Conservation (phyloP, 192 early-diverging fungal genomes). For the Umbelopsis sp. region DNA sequence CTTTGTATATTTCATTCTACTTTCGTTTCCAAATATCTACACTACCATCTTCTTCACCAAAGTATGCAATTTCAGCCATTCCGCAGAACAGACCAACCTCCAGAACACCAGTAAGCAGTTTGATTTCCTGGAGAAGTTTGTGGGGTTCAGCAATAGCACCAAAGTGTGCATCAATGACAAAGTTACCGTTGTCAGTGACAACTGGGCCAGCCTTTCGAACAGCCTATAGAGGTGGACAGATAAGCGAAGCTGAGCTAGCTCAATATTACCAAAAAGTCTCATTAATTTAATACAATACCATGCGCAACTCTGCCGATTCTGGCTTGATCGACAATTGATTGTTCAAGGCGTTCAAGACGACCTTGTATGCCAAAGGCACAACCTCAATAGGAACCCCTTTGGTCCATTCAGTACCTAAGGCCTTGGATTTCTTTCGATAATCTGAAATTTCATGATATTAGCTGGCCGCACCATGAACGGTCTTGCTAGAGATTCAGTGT, state of each 20-base stretch:
- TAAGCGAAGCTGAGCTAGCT: not conserved
- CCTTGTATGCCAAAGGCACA: slow-evolving; percentile 77
- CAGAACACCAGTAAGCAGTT: slow-evolving; percentile 82
- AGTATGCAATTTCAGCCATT: slow-evolving; percentile 84
- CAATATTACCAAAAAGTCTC: not conserved
- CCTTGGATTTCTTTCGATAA: slow-evolving; percentile 76
- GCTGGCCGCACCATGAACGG: not conserved
- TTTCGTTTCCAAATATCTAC: slow-evolving; percentile 45
- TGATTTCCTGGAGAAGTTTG: slow-evolving; percentile 48
- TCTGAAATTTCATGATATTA: slow-evolving; percentile 45
- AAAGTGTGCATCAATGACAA: slow-evolving; percentile 86
- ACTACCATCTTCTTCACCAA: slow-evolving; percentile 78
- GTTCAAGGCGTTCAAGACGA: slow-evolving; percentile 58
- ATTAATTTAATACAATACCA: slow-evolving; percentile 42
- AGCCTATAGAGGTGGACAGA: slow-evolving; percentile 15
- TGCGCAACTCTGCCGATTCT: slow-evolving; percentile 68
- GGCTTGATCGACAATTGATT: slow-evolving; percentile 29
- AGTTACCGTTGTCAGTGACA: slow-evolving; percentile 95
- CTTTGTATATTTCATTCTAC: not conserved
- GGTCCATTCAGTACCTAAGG: slow-evolving; percentile 50
- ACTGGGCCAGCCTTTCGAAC: slow-evolving; percentile 89
- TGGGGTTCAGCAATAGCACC: slow-evolving; percentile 66
- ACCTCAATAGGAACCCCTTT: slow-evolving; percentile 92
- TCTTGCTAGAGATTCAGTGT: not conserved
- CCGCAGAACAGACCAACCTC: slow-evolving; percentile 92